Base-by-base conservation (phyloP, 1,284 basidiomycete genomes). In the Leucoagaricus sp. region DNA sequence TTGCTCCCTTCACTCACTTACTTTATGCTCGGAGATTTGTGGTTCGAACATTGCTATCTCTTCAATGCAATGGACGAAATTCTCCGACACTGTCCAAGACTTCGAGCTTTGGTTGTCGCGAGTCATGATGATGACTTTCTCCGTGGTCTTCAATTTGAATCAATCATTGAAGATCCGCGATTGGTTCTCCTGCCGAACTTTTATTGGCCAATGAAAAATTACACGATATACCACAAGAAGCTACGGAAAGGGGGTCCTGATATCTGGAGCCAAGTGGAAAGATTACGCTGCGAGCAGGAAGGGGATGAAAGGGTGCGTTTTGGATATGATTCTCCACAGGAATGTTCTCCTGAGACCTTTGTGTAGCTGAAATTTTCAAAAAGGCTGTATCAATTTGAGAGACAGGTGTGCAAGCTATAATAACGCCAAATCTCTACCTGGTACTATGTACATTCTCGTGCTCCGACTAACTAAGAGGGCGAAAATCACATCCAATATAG, bases 1-100 rank as follows among this genome's bases (percentile, higher is more conserved):
- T 21, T 44, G 4, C 63, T 73, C 9, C 70, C 70, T 4, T 45
- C 56, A 12, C 62, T 73, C n/a, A 70, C 69, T 4, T 70, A 73
- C 54, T 58, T 71, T n/a, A 65, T 67, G 4, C 51, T 73, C 13
- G 69, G 72, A 3, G 62, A 67, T 31, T 57, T 71, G 6, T 58
- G 54, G 29, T 29, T 40, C 12, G 34, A 56, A 3, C 65, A 69
- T 44, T 21, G 34, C 0, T 59, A 68, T 26, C 49, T 67, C 45
- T 47, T 68, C 33, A 49, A 50, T 5, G 57, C 63, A 21, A 56
- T 72, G 49, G 53, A 42, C 23, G 48, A 44, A 8, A 53, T 69
- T 7, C 60, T 72, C 1, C 56, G 52, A 7, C 48, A 60, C 5
- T 64, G 59, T 23, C 58, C 55, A 25, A 40, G 45, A n/a, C 58